Evolutionary conservation across 495 filamentous ascomycete species (phyloP), one percentile per base, ranked within the genome.

Genomic region (Penicillium alfredii): DNA sequence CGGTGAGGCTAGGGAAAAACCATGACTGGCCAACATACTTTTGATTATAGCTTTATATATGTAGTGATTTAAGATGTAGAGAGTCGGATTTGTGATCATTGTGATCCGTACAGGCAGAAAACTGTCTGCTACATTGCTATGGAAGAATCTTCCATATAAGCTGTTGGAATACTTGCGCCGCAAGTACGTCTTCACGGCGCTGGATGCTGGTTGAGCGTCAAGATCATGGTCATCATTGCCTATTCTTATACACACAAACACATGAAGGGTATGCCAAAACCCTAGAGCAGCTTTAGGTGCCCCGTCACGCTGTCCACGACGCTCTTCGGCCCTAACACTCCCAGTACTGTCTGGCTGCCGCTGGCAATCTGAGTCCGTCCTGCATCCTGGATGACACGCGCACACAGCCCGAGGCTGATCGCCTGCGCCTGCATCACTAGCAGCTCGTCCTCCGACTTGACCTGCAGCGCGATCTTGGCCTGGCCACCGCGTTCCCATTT

Each of bases 361-460:
- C 78, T 76, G n/a, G 81, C 89, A 63, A 98, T 94, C 77, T 97
- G 93, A 19, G 92, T 98, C 38, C 92, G 74, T 16, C 92, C 92
- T n/a, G 92, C 92, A 72, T 98, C 92, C 49, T 83, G 77, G 32
- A 98, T 87, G 20, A 94, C 78, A 57, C 84, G 79, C 29, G 92
- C 84, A 35, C 86, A 89, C 23, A 98, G 63, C 2, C 90, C 92
- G 35, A 95, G 53, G 51, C 82, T 87, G 29, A 85, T 69, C 7
- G 92, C 89, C 60, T 78, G 78, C 15, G 77, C 84, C 63, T 87
- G 79, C 42, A 96, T 61, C 44, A 76, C 64, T 36, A 82, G 52
- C 59, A 98, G 53, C 58, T 94, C 87, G 31, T 89, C 88, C 61
- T 95, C 83, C 23, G 63, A 70, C 55, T 87, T 87, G 20, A 78